phyloP scores from a whole-genome alignment of 2,329 filamentous ascomycete species.

The Beauveria pseudobassiana region DNA sequence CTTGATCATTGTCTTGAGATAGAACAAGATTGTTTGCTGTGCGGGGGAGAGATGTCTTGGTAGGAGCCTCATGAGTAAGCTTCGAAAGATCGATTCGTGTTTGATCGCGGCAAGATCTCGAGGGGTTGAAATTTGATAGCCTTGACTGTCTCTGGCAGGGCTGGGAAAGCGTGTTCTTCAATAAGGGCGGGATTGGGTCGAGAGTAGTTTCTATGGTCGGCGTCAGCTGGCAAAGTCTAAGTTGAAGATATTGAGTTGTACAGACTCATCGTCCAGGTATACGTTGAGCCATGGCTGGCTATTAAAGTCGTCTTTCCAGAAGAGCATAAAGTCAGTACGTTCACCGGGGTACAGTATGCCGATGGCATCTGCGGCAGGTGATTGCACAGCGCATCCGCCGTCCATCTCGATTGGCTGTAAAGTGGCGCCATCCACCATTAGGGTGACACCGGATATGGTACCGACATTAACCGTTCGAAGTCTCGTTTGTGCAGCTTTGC shows the following conservation, averaged over 20 bases:
- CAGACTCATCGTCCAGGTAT: conserved; percentile 21
- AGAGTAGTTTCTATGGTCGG: conserved; percentile 16
- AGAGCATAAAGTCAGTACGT: conserved; percentile 17
- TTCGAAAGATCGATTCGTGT: not conserved
- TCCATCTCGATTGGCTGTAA: conserved; percentile 18
- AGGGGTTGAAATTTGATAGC: not conserved
- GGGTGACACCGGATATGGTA: conserved; percentile 17
- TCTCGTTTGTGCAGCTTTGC: conserved; percentile 7
- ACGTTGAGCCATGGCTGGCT: conserved; percentile 16
- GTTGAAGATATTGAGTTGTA: not conserved
- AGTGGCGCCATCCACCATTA: conserved; percentile 16
- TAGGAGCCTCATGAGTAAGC: not conserved
- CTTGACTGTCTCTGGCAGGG: not conserved
- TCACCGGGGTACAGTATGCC: conserved; percentile 21
- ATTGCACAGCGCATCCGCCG: conserved; percentile 15
- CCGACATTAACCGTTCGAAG: conserved; percentile 20
- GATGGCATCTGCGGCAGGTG: conserved; percentile 12
- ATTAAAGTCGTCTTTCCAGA: conserved; percentile 12
- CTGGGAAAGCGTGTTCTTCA: conserved; percentile 9
- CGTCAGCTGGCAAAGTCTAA: not conserved
- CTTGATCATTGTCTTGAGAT: conserved; percentile 19
- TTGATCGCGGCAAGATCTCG: not conserved
- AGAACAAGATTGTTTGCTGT: conserved; percentile 18
- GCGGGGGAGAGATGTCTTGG: conserved; percentile 7
- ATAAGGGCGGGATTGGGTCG: conserved; percentile 15